Evolutionary conservation across 2,329 filamentous ascomycete species (phyloP), one percentile per base, ranked within the genome.

Genomic region (Myriosclerotinia scirpicola): DNA sequence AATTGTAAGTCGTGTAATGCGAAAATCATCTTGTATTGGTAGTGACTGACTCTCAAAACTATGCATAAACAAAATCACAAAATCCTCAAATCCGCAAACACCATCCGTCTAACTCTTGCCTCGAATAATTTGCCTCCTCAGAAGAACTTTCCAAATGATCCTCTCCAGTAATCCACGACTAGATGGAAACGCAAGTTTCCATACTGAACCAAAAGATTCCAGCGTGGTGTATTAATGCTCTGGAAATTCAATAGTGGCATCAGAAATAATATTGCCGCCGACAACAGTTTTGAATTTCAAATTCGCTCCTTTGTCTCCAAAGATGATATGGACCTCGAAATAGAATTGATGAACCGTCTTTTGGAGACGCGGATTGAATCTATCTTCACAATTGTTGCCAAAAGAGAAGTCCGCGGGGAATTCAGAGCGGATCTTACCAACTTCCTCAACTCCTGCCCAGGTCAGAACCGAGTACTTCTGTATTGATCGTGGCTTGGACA

Each of bases 261-360:
- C 55, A n/a, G 40, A 34, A 2, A 22, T 42, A 17, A 61, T 40
- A 14, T 54, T 61, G 6, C 54, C 52, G 20, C 63, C 54, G 30
- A 68, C 55, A 40, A 63, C n/a, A 22, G 17, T 55, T 22, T 36
- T 54, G 34, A 65, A 67, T 4, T 44, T 54, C 2, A 70, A 40
- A 61, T 70, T 70, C 1, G 54, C 40, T 6, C 66, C 69, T 53
- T 44, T 61, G n/a, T 48, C 42, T 7, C 69, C 64, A 62, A 69
- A 70, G 1, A 67, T 36, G 3, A 69, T 56, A 54, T 64, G n/a
- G 11, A 65, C 17, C 15, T 60, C 9, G 20, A 52, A 54, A 38
- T 3, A 1, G 2, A 69, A 59, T 15, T 44, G 5, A 34, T 68
- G 42, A 8, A 70, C 56, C 5, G 8, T 40, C n/a, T 42, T 59